Percentiles rank a stretch among this genome's conserved stretches.
These are phyloP conservation scores for Umbelopsis isabellina DNA, from an alignment of 192 early-diverging fungal genomes.

Conservation along the genomic window DNA sequence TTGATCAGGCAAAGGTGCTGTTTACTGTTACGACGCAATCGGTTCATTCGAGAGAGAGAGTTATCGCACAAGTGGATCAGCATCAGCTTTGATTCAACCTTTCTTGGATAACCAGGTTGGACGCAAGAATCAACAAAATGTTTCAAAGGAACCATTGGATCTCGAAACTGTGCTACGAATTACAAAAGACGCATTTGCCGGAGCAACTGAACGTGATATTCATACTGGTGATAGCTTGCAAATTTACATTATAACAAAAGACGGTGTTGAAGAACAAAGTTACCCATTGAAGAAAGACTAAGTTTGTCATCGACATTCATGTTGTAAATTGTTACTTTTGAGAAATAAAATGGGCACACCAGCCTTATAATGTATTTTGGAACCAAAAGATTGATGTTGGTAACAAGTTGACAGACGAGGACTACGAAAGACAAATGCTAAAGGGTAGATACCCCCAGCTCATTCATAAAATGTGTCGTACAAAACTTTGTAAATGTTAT, in stretches of 20 bases:
- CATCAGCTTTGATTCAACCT: slow-evolving; percentile 90
- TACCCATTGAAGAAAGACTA: slow-evolving; percentile 92
- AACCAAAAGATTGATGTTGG: neutral
- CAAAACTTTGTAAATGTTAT: no score
- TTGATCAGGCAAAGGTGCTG: slow-evolving; percentile 75
- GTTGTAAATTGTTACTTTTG: slow-evolving; percentile 17
- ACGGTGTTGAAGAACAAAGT: slow-evolving; percentile 66
- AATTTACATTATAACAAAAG: slow-evolving; percentile 83
- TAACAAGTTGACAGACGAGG: no score
- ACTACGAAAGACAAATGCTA: no score
- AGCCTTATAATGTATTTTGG: neutral
- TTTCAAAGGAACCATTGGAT: slow-evolving; percentile 38
- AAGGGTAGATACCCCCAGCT: neutral
- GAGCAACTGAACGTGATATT: slow-evolving; percentile 97
- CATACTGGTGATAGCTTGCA: slow-evolving; percentile 97
- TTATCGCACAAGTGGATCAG: slow-evolving; percentile 82
- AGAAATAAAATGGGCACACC: neutral
- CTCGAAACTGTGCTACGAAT: slow-evolving; percentile 74
- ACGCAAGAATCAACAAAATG: slow-evolving; percentile 68
- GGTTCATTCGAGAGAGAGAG: slow-evolving; percentile 84
- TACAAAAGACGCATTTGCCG: slow-evolving; percentile 94
- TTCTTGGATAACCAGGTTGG: slow-evolving; percentile 96
- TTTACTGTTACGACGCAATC: slow-evolving; percentile 92
- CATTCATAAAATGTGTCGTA: neutral
- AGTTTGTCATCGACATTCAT: neutral